Evolutionary conservation across 2,329 filamentous ascomycete genomes (phyloP), one percentile per base, ranked within the genome.

Genomic region (Cordyceps cateniannulata): DNA sequence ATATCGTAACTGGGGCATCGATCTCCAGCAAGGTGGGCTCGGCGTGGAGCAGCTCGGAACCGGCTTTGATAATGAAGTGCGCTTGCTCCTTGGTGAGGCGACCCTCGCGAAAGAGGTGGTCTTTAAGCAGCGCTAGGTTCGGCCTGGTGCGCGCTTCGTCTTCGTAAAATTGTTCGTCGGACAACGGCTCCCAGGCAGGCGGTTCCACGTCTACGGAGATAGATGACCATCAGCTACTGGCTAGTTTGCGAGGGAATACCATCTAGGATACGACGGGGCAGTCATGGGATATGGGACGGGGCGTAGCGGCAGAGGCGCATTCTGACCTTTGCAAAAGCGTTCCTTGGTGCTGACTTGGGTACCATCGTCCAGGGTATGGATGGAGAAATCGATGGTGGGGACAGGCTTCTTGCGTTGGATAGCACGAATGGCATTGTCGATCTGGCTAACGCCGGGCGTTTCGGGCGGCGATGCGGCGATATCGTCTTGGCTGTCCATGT

Each of bases 1-100:
- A 99, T 56, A 99, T 95, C 8, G 95, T 99, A 71, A 99, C 98
- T 62, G 95, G 95, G 44, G 95, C 95, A 75, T 99, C 95, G 93
- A 99, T 99, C 81, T 99, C 95, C 67, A 99, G 82, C 66, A 99
- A 81, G 75, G 98, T 99, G 65, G 93, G 93, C 78, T 99, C 95
- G 65, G 88, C 82, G 70, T 88, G 89, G 69, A 99, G 82, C 56
- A 99, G 78, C 74, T 96, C 89, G 59, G 91, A 91, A 64, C 93
- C 95, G 68, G 88, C 86, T 68, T 86, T 85, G 73, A 99, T 87
- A 70, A 99, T 99, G 87, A 89, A 98, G 75, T 99, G 80, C 61
- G 95, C 95, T 79, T 99, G 95, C 69, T 98, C 93, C 75, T 99
- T 93, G 50, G 93, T 98, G 72, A 99, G 82, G 67, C 95, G 91